A percentile compares a stretch with the other conserved stretches of the same genome.
These are phyloP conservation scores for Hypomyces rosellus DNA, from an alignment of 2,329 filamentous ascomycete species.

Conservation along the genomic window DNA sequence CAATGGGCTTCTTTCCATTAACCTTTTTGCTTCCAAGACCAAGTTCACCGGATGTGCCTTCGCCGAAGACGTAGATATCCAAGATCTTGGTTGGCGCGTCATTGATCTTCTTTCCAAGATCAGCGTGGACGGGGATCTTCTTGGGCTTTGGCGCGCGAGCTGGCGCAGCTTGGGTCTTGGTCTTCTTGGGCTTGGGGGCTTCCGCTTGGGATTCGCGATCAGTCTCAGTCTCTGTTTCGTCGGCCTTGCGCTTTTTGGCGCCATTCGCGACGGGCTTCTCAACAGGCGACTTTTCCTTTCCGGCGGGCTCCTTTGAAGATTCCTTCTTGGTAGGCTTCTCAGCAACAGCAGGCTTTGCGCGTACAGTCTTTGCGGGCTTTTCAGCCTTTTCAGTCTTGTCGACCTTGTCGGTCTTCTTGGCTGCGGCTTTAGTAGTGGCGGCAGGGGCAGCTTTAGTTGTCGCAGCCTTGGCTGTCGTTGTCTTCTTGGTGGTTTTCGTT, in stretches of 20 bases:
- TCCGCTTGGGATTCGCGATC: slow-evolving; percentile 16
- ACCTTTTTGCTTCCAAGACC: slow-evolving; percentile 39
- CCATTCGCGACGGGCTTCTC: slow-evolving; percentile 30
- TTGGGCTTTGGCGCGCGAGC: slow-evolving; percentile 43
- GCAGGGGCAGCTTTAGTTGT: slow-evolving; percentile 16
- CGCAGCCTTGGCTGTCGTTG: slow-evolving; percentile 3
- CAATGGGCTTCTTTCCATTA: slow-evolving; percentile 54
- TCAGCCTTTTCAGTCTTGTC: slow-evolving; percentile 20
- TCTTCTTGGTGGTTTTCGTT: slow-evolving; percentile 1
- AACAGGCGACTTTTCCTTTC: slow-evolving; percentile 21
- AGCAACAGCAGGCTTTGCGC: slow-evolving; percentile 17
- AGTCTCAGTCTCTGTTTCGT: slow-evolving; percentile 21
- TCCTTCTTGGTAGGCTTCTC: slow-evolving; percentile 17
- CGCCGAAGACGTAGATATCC: slow-evolving; percentile 14
- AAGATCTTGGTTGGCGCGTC: slow-evolving; percentile 24
- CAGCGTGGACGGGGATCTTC: slow-evolving; percentile 37
- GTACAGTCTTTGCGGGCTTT: slow-evolving; percentile 15
- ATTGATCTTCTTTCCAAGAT: slow-evolving; percentile 64
- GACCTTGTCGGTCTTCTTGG: slow-evolving; percentile 21
- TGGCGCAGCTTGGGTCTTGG: slow-evolving; percentile 16
- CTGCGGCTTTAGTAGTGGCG: slow-evolving; percentile 21
- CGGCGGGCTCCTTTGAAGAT: slow-evolving; percentile 16
- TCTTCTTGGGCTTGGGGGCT: slow-evolving; percentile 18
- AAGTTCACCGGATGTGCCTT: slow-evolving; percentile 12
- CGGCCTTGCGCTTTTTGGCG: slow-evolving; percentile 23